Percentiles rank a stretch among this genome's conserved stretches.
Evolutionary conservation across 1,284 basidiomycete genomes (phyloP).

Genomic region (Cryptococcus sp.): DNA sequence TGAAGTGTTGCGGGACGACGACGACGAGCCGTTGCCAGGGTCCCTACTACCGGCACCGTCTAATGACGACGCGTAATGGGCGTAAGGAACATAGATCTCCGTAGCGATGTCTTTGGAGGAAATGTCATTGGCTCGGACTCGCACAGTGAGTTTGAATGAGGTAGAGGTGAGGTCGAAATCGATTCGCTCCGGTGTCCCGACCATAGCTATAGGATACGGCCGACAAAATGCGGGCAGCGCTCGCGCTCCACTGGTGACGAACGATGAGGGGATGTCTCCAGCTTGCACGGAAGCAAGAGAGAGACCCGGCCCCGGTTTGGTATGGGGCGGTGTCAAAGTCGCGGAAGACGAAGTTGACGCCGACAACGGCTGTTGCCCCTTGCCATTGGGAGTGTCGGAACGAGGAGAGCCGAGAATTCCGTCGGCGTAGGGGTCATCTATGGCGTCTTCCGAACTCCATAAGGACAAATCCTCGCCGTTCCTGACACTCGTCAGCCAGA

Average conservation of each 20-base stretch:
- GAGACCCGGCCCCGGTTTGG: slow-evolving; percentile 5
- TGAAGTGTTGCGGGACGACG: slow-evolving; percentile 13
- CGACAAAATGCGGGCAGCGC: slow-evolving; percentile 79
- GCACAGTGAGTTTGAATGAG: slow-evolving; percentile 66
- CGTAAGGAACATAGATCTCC: slow-evolving; percentile 82
- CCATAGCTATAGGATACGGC: slow-evolving; percentile 73
- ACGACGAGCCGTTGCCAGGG: background rate
- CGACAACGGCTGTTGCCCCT: background rate
- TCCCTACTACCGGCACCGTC: slow-evolving; percentile 1
- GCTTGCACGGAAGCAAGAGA: slow-evolving; percentile 44
- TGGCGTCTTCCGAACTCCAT: slow-evolving; percentile 75
- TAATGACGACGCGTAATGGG: slow-evolving; percentile 73
- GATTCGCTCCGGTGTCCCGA: slow-evolving; percentile 68
- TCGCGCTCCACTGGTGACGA: slow-evolving; percentile 77
- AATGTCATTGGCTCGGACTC: slow-evolving; percentile 59
- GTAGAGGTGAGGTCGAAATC: slow-evolving; percentile 76
- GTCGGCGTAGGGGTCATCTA: slow-evolving; percentile 7
- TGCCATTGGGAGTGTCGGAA: background rate
- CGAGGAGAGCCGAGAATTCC: slow-evolving; percentile 3
- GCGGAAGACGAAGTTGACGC: slow-evolving; percentile 26
- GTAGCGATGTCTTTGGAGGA: slow-evolving; percentile 60
- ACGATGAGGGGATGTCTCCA: slow-evolving; percentile 59
- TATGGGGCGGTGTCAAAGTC: slow-evolving; percentile 19
- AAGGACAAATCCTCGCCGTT: slow-evolving; percentile 93
- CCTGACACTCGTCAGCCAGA: slow-evolving; percentile 45